Conservation (phyloP, 129 eudicot species). For the Arctium minus region DNA sequence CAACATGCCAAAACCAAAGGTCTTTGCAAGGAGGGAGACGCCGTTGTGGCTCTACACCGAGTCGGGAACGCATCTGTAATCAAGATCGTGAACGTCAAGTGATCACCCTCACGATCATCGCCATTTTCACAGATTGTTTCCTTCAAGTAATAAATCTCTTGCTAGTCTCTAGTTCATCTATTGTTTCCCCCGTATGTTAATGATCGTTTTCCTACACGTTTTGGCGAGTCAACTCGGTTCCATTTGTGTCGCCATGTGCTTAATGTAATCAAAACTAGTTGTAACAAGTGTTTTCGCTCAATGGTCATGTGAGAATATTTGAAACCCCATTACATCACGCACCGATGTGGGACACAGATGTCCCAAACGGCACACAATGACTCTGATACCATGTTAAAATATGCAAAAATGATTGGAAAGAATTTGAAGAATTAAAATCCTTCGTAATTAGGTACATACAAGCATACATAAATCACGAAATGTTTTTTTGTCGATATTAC, state of each 20-base stretch:
- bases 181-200: background rate
- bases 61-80: conserved; percentile 32
- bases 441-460: conserved; percentile 4
- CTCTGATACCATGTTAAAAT: background rate
- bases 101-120: background rate
- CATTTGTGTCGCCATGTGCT: background rate
- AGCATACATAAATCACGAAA: background rate
- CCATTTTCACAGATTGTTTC: background rate
- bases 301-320: too few species aligned
- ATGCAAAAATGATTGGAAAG: background rate
- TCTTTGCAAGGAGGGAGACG: conserved; percentile 36
- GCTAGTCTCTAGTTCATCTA: background rate
- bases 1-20: conserved; percentile 30
- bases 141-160: conserved; percentile 15
- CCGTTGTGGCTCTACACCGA: conserved; percentile 39
- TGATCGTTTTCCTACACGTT: background rate
- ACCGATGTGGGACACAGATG: too few species aligned
- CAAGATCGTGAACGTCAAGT: conserved; percentile 39
- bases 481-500: background rate
- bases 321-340: too few species aligned
- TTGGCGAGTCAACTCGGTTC: background rate
- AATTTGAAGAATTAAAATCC: background rate
- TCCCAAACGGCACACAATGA: too few species aligned
- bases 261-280: background rate
- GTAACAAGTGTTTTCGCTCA: background rate